Percentiles rank a stretch among this genome's conserved stretches.
phyloP scores from a whole-genome alignment of 169 alveolate species.

The Toxoplasma gondii region DNA sequence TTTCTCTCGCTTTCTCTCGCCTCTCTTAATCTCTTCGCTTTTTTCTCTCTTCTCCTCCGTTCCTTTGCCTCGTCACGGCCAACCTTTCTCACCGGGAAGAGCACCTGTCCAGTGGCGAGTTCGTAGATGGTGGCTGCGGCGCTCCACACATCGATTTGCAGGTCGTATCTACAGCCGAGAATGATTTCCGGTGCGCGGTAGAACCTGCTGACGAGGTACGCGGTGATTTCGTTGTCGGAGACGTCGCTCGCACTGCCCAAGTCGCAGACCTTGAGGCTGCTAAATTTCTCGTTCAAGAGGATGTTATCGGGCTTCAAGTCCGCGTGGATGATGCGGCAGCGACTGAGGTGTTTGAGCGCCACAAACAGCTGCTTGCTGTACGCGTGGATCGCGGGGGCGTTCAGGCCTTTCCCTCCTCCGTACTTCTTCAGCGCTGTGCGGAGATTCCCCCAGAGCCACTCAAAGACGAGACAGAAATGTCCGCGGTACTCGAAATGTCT shows the following conservation, averaged over 20 bases:
- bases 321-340: conserved; percentile 86
- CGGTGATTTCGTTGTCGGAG: conserved; percentile 90
- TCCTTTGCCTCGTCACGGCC: too few species aligned
- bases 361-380: conserved; percentile 85
- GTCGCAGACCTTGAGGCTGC: conserved; percentile 94
- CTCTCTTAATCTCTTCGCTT: too few species aligned
- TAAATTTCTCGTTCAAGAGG: conserved; percentile 86
- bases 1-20: too few species aligned
- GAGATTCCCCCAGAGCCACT: conserved; percentile 92
- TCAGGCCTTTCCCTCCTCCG: conserved; percentile 85
- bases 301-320: conserved; percentile 97
- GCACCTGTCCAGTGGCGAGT: conserved; percentile 95
- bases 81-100: conserved; percentile 86
- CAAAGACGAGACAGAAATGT: conserved; percentile 91
- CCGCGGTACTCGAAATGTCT: conserved; percentile 83
- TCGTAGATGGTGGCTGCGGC: conserved; percentile 96
- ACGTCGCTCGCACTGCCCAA: conserved; percentile 94
- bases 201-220: conserved; percentile 94
- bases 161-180: conserved; percentile 91
- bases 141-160: conserved; percentile 95
- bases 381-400: conserved; percentile 81
- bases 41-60: too few species aligned
- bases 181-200: conserved; percentile 99
- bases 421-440: conserved; percentile 85
- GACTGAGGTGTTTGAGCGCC: conserved; percentile 84